These are phyloP conservation scores for Chenopodium album DNA, from an alignment of 148 eudicot genomes.

Conservation along the genomic window DNA sequence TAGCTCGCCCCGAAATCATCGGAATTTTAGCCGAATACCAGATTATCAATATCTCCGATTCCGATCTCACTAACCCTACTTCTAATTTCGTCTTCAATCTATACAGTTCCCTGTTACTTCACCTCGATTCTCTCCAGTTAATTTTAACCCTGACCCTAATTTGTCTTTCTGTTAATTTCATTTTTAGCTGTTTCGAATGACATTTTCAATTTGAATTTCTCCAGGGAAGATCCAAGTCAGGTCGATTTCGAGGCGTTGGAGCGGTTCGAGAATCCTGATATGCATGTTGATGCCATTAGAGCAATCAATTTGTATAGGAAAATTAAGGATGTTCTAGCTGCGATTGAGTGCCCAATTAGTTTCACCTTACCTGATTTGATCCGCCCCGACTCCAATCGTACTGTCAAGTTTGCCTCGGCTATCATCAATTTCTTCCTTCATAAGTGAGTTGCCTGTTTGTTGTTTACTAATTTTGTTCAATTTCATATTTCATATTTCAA, in stretches of 20 bases:
- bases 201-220: slow-evolving; percentile 1
- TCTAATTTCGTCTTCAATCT: slow-evolving; percentile 50
- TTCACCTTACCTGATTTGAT: slow-evolving; percentile 63
- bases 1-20: slow-evolving; percentile 50
- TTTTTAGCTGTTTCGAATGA: neutral
- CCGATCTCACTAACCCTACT: slow-evolving; percentile 57
- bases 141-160: slow-evolving; percentile 31
- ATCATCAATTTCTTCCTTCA: slow-evolving; percentile 63
- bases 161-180: neutral
- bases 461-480: neutral
- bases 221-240: slow-evolving; percentile 73
- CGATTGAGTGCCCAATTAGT: slow-evolving; percentile 49
- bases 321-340: slow-evolving; percentile 43
- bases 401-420: slow-evolving; percentile 54
- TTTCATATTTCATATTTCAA: neutral
- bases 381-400: slow-evolving; percentile 64
- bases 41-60: slow-evolving; percentile 46
- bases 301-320: slow-evolving; percentile 46
- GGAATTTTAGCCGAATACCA: slow-evolving; percentile 36
- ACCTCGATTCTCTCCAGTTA: slow-evolving; percentile 55
- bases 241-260: slow-evolving; percentile 65
- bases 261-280: slow-evolving; percentile 78
- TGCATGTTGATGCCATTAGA: slow-evolving; percentile 58
- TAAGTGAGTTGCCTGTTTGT: slow-evolving; percentile 40
- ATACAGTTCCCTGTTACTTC: slow-evolving; percentile 46